phyloP scores from a whole-genome alignment of 2,329 filamentous ascomycete genomes.

The Capronia americana region DNA sequence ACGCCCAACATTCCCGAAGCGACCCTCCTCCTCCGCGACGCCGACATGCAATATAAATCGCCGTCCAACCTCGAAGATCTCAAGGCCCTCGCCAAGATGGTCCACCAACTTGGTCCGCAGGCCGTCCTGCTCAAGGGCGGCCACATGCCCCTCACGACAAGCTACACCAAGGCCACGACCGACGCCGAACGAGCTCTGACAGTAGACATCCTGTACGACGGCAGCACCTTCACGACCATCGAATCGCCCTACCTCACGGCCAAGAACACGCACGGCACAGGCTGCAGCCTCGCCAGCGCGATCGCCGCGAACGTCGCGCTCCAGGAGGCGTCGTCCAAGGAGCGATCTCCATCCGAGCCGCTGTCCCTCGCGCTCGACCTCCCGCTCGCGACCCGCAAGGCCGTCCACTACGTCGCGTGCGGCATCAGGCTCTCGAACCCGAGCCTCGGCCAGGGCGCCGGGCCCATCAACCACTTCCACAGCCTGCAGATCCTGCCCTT shows the following conservation, averaged over 20 bases:
- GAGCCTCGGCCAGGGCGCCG: conserved; percentile 62
- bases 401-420: conserved; percentile 66
- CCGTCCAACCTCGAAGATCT: conserved; percentile 65
- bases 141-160: conserved; percentile 76
- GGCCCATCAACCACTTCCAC: conserved; percentile 73
- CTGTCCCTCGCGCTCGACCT: conserved; percentile 56
- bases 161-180: conserved; percentile 64
- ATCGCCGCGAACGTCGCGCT: conserved; percentile 67
- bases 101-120: conserved; percentile 73
- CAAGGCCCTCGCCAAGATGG: conserved; percentile 68
- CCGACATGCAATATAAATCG: conserved; percentile 41
- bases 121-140: conserved; percentile 91
- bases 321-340: conserved; percentile 15
- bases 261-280: conserved; percentile 90
- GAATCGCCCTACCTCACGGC: conserved; percentile 74
- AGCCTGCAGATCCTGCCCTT: conserved; percentile 66
- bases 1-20: conserved; percentile 59
- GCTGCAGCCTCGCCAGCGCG: conserved; percentile 85
- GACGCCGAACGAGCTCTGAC: conserved; percentile 69
- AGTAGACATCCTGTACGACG: conserved; percentile 76
- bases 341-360: not conserved
- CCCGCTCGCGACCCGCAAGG: conserved; percentile 46
- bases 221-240: conserved; percentile 64
- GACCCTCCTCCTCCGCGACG: conserved; percentile 51
- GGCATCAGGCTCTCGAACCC: conserved; percentile 62